phyloP scores from a whole-genome alignment of 2,329 filamentous ascomycete genomes.

The Paracamarosporium sp. region DNA sequence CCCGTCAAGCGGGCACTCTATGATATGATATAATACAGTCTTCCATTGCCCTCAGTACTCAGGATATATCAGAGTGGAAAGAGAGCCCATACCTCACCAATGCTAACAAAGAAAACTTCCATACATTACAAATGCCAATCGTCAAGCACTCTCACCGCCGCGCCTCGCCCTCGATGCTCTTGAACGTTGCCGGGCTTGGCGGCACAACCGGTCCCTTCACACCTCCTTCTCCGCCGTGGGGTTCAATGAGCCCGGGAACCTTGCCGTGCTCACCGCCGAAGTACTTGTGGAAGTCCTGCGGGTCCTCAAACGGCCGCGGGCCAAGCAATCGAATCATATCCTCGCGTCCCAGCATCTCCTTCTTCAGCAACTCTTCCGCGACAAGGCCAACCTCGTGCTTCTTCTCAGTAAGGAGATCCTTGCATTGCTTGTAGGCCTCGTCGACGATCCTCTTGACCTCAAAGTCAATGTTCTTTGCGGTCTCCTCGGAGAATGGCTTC shows the following conservation, averaged over 20 bases:
- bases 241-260: constrained; percentile 41
- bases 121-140: neutral
- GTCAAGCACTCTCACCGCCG: constrained; percentile 4
- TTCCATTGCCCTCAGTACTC: neutral
- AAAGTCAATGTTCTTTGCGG: constrained; percentile 86
- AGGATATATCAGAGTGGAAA: neutral
- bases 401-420: constrained; percentile 80
- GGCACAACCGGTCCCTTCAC: constrained; percentile 44
- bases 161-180: constrained; percentile 10
- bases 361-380: constrained; percentile 88
- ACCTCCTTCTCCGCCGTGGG: constrained; percentile 37
- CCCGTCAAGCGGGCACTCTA: neutral
- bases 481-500: constrained; percentile 96
- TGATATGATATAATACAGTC: neutral
- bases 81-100: neutral
- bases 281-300: constrained; percentile 92
- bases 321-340: constrained; percentile 91
- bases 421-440: constrained; percentile 90
- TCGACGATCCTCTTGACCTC: constrained; percentile 93
- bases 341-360: constrained; percentile 90
- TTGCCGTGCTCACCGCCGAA: constrained; percentile 62
- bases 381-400: constrained; percentile 87
- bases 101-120: neutral
- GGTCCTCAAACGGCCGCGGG: constrained; percentile 81
- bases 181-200: constrained; percentile 32